phyloP scores from a whole-genome alignment of 2,329 filamentous ascomycete genomes.

The Thermochaetoides dissita region DNA sequence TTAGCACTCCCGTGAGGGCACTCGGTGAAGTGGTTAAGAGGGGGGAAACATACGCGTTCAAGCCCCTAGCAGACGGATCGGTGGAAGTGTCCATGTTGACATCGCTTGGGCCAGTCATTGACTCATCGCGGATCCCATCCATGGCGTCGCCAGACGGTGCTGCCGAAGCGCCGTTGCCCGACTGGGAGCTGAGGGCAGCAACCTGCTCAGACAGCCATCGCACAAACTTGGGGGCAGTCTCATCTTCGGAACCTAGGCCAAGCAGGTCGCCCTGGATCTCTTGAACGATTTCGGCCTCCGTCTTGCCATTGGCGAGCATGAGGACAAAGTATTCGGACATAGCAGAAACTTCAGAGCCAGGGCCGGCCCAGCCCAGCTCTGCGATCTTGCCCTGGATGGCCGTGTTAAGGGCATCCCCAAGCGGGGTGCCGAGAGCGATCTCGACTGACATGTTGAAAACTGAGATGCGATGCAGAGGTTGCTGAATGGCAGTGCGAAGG shows the following conservation, averaged over 20 bases:
- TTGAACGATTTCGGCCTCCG: slow-evolving; percentile 71
- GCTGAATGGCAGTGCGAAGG: no score
- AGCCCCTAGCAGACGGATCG: slow-evolving; percentile 24
- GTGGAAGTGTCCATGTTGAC: slow-evolving; percentile 49
- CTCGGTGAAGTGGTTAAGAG: neutral
- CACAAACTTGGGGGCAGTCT: slow-evolving; percentile 69
- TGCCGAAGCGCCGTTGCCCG: slow-evolving; percentile 33
- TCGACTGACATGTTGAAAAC: slow-evolving; percentile 55
- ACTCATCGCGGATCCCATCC: slow-evolving; percentile 15
- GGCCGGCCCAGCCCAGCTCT: slow-evolving; percentile 82
- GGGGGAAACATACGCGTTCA: slow-evolving; percentile 42
- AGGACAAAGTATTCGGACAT: slow-evolving; percentile 93
- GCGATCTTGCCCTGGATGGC: slow-evolving; percentile 82
- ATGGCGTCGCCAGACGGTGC: slow-evolving; percentile 20
- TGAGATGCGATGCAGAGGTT: no score
- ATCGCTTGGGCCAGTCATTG: slow-evolving; percentile 35
- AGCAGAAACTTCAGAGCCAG: slow-evolving; percentile 62
- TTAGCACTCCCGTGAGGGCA: slow-evolving; percentile 24
- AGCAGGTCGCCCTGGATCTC: slow-evolving; percentile 84
- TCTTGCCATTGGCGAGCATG: slow-evolving; percentile 93
- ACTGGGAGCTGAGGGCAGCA: slow-evolving; percentile 47
- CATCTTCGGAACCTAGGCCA: slow-evolving; percentile 67
- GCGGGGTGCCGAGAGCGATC: slow-evolving; percentile 61
- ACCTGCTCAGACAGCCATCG: slow-evolving; percentile 90
- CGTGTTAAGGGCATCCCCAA: slow-evolving; percentile 69